Percentiles rank a stretch among this genome's conserved stretches.
Conservation (phyloP, 2,329 filamentous ascomycete species). For the Ophiostoma pallidulum region DNA sequence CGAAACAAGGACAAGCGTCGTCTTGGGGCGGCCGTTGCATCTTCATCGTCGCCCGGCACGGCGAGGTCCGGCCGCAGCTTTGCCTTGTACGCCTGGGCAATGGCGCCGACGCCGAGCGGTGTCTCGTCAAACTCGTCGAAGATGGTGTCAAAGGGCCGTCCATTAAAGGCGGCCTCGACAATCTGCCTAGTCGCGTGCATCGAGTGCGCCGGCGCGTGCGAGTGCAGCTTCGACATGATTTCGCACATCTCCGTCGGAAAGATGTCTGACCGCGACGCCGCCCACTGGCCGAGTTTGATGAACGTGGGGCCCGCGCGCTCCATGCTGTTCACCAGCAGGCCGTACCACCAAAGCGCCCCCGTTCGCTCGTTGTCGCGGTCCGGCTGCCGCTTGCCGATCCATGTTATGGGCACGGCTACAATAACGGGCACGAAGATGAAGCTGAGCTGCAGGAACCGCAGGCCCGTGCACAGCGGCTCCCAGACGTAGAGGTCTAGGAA, state of each 20-base stretch:
- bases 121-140: constrained; percentile 91
- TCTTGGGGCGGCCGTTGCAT: too few relatives aligned
- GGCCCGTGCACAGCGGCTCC: constrained; percentile 79
- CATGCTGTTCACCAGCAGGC: constrained; percentile 79
- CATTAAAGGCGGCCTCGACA: constrained; percentile 72
- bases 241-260: constrained; percentile 88
- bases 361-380: constrained; percentile 63
- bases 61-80: constrained; percentile 76
- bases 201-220: constrained; percentile 86
- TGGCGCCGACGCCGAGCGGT: constrained; percentile 87
- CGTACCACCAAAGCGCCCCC: constrained; percentile 92
- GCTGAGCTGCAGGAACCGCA: constrained; percentile 80
- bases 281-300: constrained; percentile 99
- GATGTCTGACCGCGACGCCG: constrained; percentile 89
- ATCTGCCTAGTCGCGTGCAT: constrained; percentile 69
- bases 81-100: constrained; percentile 95
- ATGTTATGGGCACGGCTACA: constrained; percentile 66
- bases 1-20: too few relatives aligned
- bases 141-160: constrained; percentile 74
- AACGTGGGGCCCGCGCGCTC: constrained; percentile 90
- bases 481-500: constrained; percentile 63
- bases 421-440: constrained; percentile 89
- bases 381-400: constrained; percentile 58
- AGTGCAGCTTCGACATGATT: constrained; percentile 91
- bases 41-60: constrained; percentile 49